Evolutionary conservation across 192 early-diverging fungal species (phyloP).

Genomic region (Physocladia obscura): DNA sequence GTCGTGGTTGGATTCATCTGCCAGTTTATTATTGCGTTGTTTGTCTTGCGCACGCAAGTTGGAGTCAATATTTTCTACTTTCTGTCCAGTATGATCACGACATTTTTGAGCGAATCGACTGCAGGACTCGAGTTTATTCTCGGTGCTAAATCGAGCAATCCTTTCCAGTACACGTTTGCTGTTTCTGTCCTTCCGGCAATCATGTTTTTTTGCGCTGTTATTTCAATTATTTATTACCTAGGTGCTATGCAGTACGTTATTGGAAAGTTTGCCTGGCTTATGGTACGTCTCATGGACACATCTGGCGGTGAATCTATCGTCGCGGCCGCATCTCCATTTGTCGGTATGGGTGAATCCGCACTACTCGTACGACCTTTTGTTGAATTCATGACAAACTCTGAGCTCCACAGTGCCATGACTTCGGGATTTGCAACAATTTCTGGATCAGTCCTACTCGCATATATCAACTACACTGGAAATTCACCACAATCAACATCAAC

Average conservation of each 20-base stretch:
- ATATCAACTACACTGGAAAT: slow-evolving; percentile 64
- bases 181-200: slow-evolving; percentile 77
- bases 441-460: slow-evolving; percentile 70
- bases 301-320: slow-evolving; percentile 84
- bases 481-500: slow-evolving; percentile 44
- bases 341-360: slow-evolving; percentile 81
- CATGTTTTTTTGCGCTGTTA: slow-evolving; percentile 84
- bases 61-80: slow-evolving; percentile 68
- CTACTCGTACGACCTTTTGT: slow-evolving; percentile 80
- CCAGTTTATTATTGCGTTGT: slow-evolving; percentile 78
- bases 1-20: slow-evolving; percentile 66
- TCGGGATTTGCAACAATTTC: slow-evolving; percentile 91
- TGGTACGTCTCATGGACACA: slow-evolving; percentile 67
- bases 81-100: slow-evolving; percentile 46
- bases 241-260: slow-evolving; percentile 83
- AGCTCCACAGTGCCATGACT: slow-evolving; percentile 83
- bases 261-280: slow-evolving; percentile 57
- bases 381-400: slow-evolving; percentile 78
- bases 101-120: slow-evolving; percentile 67
- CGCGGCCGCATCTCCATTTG: slow-evolving; percentile 80
- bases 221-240: slow-evolving; percentile 80
- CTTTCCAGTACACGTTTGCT: slow-evolving; percentile 54
- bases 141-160: slow-evolving; percentile 47
- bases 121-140: slow-evolving; percentile 73
- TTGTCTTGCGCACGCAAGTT: slow-evolving; percentile 70